Conservation (phyloP, 179 eudicot species). For the Amaranthus tricolor region DNA sequence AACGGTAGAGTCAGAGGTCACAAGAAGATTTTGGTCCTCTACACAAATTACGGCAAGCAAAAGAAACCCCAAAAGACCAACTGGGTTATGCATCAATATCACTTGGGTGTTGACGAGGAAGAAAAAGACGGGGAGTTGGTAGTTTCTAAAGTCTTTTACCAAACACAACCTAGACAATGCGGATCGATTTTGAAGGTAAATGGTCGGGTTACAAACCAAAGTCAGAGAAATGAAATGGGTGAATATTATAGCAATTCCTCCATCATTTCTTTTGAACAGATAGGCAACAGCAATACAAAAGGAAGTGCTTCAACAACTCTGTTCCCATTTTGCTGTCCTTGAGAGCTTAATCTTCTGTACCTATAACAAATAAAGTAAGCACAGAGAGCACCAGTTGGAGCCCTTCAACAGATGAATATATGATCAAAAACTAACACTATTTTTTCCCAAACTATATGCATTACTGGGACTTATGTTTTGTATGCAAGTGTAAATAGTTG, state of each 20-base stretch:
- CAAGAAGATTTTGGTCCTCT: conserved; percentile 40
- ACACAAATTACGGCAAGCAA: conserved; percentile 40
- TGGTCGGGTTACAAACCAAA: conserved; percentile 15
- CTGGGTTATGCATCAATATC: conserved; percentile 45
- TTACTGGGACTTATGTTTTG: conserved; percentile 10
- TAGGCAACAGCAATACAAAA: conserved; percentile 18
- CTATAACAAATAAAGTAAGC: conserved; percentile 1
- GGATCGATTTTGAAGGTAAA: conserved; percentile 32
- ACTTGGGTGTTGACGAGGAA: conserved; percentile 33
- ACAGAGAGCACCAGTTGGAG: background rate
- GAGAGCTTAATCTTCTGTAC: conserved; percentile 9
- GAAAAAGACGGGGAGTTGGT: conserved; percentile 36
- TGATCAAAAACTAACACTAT: conserved; percentile 3
- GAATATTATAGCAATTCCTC: conserved; percentile 27
- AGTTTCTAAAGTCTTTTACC: conserved; percentile 39
- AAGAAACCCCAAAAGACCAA: conserved; percentile 38
- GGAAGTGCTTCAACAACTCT: conserved; percentile 23
- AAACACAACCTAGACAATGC: conserved; percentile 41
- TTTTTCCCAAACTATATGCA: conserved; percentile 10
- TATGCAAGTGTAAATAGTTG: conserved; percentile 23
- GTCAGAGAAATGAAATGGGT: conserved; percentile 24
- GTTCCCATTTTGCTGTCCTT: conserved; percentile 44
- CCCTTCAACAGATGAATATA: conserved; percentile 1
- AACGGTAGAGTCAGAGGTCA: conserved; percentile 27
- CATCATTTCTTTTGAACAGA: conserved; percentile 35